These are phyloP conservation scores for Lippia alba DNA, from an alignment of 305 asterid species.

Conservation along the genomic window DNA sequence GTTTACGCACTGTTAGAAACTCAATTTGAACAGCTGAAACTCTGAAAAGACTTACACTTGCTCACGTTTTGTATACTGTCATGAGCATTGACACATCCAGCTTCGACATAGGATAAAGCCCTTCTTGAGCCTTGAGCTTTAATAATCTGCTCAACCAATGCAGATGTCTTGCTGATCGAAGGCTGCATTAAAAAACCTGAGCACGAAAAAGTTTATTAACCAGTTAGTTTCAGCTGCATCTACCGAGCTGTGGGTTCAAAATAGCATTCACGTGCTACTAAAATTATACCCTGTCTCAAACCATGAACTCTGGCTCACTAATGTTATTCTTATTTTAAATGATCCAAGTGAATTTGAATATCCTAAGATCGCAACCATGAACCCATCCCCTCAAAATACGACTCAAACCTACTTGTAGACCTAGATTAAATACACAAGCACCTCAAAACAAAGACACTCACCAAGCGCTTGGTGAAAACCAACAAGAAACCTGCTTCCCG, in stretches of 20 bases:
- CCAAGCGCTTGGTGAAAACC: conserved; percentile 82
- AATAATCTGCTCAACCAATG: conserved; percentile 54
- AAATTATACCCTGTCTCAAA: neutral
- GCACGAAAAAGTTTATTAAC: conserved; percentile 25
- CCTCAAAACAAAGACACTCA: conserved; percentile 34
- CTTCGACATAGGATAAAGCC: conserved; percentile 62
- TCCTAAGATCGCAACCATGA: conserved; percentile 24
- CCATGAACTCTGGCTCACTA: conserved; percentile 5
- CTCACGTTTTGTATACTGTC: conserved; percentile 55
- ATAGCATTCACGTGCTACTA: neutral
- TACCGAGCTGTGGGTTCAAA: conserved; percentile 12
- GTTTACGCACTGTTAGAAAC: neutral
- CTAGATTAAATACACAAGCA: conserved; percentile 17
- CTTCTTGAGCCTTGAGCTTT: conserved; percentile 63
- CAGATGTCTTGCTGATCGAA: conserved; percentile 51
- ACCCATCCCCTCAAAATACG: neutral
- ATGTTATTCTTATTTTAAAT: conserved; percentile 1
- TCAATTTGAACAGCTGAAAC: neutral
- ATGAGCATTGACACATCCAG: conserved; percentile 59
- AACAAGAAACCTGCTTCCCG: conserved; percentile 58
- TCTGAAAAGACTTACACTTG: conserved; percentile 65
- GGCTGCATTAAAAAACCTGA: conserved; percentile 61
- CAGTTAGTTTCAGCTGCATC: conserved; percentile 11
- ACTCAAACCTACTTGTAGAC: conserved; percentile 13
- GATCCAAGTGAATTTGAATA: neutral